A percentile compares a stretch with the other conserved stretches of the same genome.
These are phyloP conservation scores for Cryptomeria japonica DNA, from an alignment of 75 land plant species.

Conservation along the genomic window DNA sequence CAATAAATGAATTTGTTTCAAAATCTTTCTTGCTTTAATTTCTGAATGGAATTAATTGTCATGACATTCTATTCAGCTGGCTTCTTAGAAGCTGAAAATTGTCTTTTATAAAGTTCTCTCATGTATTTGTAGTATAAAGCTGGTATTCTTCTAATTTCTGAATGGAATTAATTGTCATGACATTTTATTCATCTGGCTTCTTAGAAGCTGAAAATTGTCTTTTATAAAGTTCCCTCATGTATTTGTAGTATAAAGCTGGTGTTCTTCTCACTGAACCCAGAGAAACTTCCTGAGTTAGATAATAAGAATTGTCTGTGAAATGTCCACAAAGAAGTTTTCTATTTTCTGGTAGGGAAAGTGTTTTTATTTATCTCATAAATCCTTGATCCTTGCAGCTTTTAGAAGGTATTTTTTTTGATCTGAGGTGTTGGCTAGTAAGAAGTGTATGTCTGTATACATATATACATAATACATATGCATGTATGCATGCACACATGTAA, in stretches of 20 bases:
- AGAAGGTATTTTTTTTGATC: neutral
- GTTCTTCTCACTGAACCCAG: neutral
- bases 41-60: neutral
- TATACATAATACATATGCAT: no score
- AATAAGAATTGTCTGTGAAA: neutral
- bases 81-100: neutral
- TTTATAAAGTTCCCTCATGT: neutral
- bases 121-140: neutral
- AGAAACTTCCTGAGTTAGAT: neutral
- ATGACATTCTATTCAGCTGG: neutral
- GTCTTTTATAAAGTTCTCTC: neutral
- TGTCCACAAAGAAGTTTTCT: no score
- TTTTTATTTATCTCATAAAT: no score
- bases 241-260: neutral
- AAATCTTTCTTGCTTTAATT: neutral
- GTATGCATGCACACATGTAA: no score
- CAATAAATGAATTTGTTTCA: neutral
- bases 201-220: neutral
- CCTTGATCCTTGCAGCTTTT: neutral
- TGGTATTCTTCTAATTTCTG: no score
- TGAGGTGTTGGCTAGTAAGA: neutral
- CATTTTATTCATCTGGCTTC: neutral
- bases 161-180: neutral
- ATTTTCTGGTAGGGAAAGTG: neutral
- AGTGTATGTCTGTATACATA: neutral